Evolutionary conservation across 176 grass and related monocot genomes (phyloP), one percentile per base, ranked within the genome.

Genomic region (Zizania latifolia): DNA sequence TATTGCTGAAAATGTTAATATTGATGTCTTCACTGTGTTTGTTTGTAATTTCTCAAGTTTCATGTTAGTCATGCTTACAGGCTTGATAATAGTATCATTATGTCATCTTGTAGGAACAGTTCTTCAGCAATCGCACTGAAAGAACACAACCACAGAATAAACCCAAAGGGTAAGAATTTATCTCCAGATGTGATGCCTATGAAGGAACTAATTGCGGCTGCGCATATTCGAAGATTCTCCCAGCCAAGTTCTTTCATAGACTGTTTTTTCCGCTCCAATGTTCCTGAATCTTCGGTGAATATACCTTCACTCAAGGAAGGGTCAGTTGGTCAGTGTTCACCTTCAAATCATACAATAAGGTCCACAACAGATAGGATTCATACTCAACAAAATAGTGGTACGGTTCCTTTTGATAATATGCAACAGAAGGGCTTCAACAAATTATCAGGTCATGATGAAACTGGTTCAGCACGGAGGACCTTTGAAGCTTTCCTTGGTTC

Each of bases 401-500:
- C 58, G 34, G 86, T 67, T 78, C 84, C 65, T 45, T 83, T 65
- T 65, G 77, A 87, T 78, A 58, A 76, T 78, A 39, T 82, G 57
- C 67, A 48, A 76, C 81, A 59, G 3, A 82, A 82, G 77, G 75
- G 63, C 67, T 71, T 71, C 16, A 81, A 48, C 58, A 89, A 78
- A 83, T 84, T 73, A 84, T 41, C 66, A 71, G 58, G 70, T 51
- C 74, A 79, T 76, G 77, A 64, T 55, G 94, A 93, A 78, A 86
- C 86, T 58, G 86, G 77, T 83, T 85, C 84, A 78, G 82, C 91
- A 60, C 68, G 88, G 61, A 94, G 84, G 72, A 62, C 68, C 6
- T 98, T 98, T 66, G 91, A 94, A 89, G 82, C 68, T 83, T 92
- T 92, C 30, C 81, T 98, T 79, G 83, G 81, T 50, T 92, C 86